Base-by-base conservation (phyloP, 2,329 filamentous ascomycete species). In the Nectriaceae sp. region DNA sequence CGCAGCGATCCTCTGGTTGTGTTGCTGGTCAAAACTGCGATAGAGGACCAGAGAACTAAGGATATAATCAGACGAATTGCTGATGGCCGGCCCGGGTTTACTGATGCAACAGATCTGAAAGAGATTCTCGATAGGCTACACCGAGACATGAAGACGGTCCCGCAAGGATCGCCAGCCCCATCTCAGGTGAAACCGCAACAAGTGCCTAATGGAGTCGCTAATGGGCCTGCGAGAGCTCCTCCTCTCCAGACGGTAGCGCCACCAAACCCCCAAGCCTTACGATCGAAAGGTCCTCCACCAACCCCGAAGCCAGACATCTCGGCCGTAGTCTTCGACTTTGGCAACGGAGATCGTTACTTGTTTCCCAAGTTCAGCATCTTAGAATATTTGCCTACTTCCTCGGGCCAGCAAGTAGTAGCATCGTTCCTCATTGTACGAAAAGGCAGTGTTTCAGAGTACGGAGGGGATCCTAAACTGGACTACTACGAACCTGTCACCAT, bases 321-420 rank as follows among this genome's bases (percentile, higher is more conserved):
- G 1, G 83, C 84, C n/a, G 74, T 88, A 13, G 80, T 87, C 1
- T 80, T 90, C 52, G 85, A 89, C 56, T 89, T 90, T 65, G 84
- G 84, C 26, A 83, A 75, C 3, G 88, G 87, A 39, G 89, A 93
- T 65, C 81, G 88, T 21, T 92, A 89, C 64, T 71, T 90, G 40
- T 92, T 94, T 54, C 89, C 89, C 2, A 88, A 85, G 56, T 87
- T 88, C 63, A 88, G 85, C 66, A 86, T 93, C 26, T 67, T 93
- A 42, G 88, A 94, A 64, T 85, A 83, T 61, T 72, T 85, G 2
- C 66, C 70, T 6, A 62, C 67, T 2, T 63, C 73, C 10, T 68
- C 74, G 4, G 80, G 80, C 2, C 80, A 82, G 42, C 78, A 84
- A 48, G 79, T 89, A 2, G 78, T 90, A 37, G 85, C 85, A 3